Conservation (phyloP, 2,329 filamentous ascomycete genomes). For the Pseudogymnoascus sp. region DNA sequence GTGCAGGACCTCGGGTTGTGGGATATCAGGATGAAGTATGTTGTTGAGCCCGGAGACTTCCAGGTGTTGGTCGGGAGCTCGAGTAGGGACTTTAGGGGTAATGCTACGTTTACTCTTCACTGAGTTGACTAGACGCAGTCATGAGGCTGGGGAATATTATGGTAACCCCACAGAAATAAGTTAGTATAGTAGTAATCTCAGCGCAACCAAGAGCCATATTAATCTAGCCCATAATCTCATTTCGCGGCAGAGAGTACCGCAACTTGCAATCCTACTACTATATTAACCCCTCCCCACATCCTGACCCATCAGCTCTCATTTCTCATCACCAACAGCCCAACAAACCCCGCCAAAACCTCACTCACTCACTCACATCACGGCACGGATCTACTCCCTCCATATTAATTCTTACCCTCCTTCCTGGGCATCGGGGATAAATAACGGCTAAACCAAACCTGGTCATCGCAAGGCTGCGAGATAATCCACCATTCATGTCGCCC, state of each 20-base stretch:
- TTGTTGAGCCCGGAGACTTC: constrained; percentile 66
- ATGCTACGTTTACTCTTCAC: constrained; percentile 46
- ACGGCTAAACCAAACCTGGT: neutral
- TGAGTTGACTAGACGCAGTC: neutral
- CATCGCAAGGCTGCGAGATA: neutral
- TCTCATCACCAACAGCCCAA: neutral
- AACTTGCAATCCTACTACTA: neutral
- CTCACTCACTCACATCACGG: neutral
- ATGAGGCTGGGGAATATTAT: neutral
- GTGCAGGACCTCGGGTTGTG: constrained; percentile 64
- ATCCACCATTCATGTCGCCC: constrained; percentile 3
- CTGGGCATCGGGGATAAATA: neutral
- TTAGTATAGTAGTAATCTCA: neutral
- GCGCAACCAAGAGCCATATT: neutral
- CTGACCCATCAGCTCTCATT: neutral
- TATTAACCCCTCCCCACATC: neutral
- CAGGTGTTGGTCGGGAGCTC: constrained; percentile 52
- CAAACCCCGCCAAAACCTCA: neutral
- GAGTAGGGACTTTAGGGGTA: constrained; percentile 47
- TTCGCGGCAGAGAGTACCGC: neutral
- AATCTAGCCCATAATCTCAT: neutral
- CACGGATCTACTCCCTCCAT: neutral
- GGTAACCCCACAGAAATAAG: neutral
- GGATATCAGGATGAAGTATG: constrained; percentile 63
- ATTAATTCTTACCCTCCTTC: neutral